Base-by-base conservation (phyloP, 2,329 filamentous ascomycete genomes). In the Didymella segeticola region DNA sequence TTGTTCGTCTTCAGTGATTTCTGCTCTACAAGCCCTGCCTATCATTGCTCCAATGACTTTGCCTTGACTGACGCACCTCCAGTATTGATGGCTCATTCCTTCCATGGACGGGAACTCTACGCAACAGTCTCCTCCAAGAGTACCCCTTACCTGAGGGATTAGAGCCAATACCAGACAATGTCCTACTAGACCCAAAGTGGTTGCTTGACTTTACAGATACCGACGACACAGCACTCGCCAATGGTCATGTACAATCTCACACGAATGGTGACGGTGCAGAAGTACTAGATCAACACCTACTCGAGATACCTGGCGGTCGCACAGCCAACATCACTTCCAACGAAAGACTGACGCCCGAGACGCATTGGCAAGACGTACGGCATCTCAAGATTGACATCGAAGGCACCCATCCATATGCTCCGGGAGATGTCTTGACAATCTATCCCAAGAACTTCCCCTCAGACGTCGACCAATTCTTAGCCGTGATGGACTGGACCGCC, bases 341-440 rank as follows among this genome's bases (percentile, higher is more conserved):
- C 68, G 73, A 79, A 15, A 85, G 93, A 14, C 74, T 96, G 5
- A 99, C 95, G 0, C 87, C 93, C 0, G 42, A 73, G 1, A 78
- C 79, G 1, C 95, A 99, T 76, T 97, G 91, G 88, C 95, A 99
- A 78, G 95, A 99, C 77, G 93, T 98, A 37, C 89, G 95, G 0
- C 84, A 90, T 46, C 75, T 97, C n/a, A 82, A 80, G 1, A 79
- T 98, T 12, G 80, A 71, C 10, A 75, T 79, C 11, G 64, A 75
- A 3, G 70, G 67, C 38, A 61, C 68, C 2, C 73, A 77, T 70
- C 78, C 72, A 38, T 89, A 87, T 66, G 70, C 69, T 0, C 92
- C 95, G 0, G 93, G 93, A 5, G 90, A 96, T 64, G 88, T 90
- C 20, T 78, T 96, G 6, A 86, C 87, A 5, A 84, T 99, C 15